Conservation (phyloP, 2,329 filamentous ascomycete genomes). For the Furcasterigmium furcatum region DNA sequence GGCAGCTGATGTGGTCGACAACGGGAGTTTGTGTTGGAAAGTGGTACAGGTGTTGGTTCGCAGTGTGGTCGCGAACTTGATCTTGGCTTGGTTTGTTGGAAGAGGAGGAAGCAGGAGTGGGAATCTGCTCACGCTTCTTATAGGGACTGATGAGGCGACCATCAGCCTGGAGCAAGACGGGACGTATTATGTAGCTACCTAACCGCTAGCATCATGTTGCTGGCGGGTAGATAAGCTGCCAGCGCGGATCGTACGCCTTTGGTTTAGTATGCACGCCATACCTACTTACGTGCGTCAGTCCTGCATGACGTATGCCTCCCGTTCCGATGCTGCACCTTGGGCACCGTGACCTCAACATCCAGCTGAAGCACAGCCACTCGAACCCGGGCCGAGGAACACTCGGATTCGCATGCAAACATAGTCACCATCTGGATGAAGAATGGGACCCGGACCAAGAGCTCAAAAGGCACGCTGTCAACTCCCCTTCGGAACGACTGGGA, state of each 20-base stretch:
- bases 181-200: background rate
- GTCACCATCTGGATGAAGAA: too few species aligned
- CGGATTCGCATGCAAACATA: too few species aligned
- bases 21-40: background rate
- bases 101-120: background rate
- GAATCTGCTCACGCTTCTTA: background rate
- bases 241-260: background rate
- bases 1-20: constrained; percentile 6
- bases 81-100: background rate
- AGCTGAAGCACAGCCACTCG: background rate
- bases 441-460: too few species aligned
- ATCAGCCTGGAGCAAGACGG: background rate
- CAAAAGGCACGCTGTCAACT: too few species aligned
- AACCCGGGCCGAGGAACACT: too few species aligned
- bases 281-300: background rate
- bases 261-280: background rate
- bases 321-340: too few species aligned
- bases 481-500: too few species aligned
- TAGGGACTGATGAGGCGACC: background rate
- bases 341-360: too few species aligned
- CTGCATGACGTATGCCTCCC: background rate
- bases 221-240: background rate
- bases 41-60: background rate
- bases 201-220: background rate
- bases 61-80: background rate